These are phyloP conservation scores for Betula pendula DNA, from an alignment of 306 rosid genomes.

Conservation along the genomic window DNA sequence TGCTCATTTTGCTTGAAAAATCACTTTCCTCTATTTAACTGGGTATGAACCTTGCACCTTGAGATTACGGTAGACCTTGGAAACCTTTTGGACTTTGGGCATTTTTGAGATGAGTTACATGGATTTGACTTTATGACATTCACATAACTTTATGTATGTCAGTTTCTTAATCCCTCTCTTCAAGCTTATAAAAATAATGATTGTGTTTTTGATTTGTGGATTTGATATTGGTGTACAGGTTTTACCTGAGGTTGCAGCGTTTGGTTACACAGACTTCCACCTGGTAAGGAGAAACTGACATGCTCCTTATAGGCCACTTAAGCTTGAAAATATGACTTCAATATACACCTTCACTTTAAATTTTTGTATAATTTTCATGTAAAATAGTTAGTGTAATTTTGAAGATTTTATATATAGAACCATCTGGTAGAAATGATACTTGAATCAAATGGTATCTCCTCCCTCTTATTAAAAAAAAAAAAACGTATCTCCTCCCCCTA, in stretches of 20 bases:
- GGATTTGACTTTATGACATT: neutral
- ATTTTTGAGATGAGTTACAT: neutral
- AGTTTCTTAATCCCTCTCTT: neutral
- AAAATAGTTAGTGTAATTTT: neutral
- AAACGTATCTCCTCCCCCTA: neutral
- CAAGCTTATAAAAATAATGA: neutral
- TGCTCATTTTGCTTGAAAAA: neutral
- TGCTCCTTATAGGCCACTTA: neutral
- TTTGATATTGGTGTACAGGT: conserved; percentile 38
- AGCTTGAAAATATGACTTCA: neutral
- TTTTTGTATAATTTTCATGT: neutral
- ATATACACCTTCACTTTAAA: neutral
- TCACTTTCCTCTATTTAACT: neutral
- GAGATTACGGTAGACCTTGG: neutral
- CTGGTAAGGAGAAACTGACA: conserved; percentile 54
- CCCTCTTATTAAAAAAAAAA: neutral
- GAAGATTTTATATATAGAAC: neutral
- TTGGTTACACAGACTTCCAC: conserved; percentile 45
- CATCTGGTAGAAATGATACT: neutral
- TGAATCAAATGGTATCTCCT: neutral
- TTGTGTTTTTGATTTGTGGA: conserved; percentile 19
- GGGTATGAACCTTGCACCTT: neutral
- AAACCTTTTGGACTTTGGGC: neutral
- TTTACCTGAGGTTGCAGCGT: conserved; percentile 52
- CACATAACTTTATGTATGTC: neutral